Percentiles rank a stretch among this genome's conserved stretches.
These are phyloP conservation scores for Salix caprea DNA, from an alignment of 345 rosid species.

Conservation along the genomic window DNA sequence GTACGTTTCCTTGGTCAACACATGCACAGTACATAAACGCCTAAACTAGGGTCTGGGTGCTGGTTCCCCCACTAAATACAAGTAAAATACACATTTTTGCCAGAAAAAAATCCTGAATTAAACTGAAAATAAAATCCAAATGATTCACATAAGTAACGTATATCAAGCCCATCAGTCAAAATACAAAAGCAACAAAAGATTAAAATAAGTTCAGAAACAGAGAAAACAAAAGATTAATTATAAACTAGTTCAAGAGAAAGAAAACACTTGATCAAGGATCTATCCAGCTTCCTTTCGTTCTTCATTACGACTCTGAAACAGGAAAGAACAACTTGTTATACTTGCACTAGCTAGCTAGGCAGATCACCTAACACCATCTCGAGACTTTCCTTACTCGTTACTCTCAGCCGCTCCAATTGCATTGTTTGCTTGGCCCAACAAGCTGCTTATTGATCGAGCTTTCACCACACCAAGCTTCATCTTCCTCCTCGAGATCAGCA, in stretches of 20 bases:
- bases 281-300: not conserved
- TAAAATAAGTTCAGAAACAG: not conserved
- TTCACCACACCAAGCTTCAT: slow-evolving; percentile 81
- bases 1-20: not conserved
- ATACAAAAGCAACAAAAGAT: not conserved
- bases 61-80: not conserved
- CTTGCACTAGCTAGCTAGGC: not conserved
- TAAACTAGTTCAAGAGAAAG: not conserved
- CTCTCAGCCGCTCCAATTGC: slow-evolving; percentile 13
- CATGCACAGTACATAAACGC: not conserved
- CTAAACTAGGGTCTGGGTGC: too few relatives aligned
- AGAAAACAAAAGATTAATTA: not conserved
- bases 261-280: not conserved
- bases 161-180: not conserved
- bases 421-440: slow-evolving; percentile 53
- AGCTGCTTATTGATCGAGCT: slow-evolving; percentile 91
- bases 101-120: not conserved
- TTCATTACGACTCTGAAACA: not conserved
- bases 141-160: not conserved
- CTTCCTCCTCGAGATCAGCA: slow-evolving; percentile 44
- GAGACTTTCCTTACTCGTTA: not conserved
- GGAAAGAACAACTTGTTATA: too few relatives aligned
- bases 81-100: too few relatives aligned
- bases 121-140: not conserved
- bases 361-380: not conserved